phyloP scores from a whole-genome alignment of 2,329 filamentous ascomycete genomes.

The Fusarium sp. region DNA sequence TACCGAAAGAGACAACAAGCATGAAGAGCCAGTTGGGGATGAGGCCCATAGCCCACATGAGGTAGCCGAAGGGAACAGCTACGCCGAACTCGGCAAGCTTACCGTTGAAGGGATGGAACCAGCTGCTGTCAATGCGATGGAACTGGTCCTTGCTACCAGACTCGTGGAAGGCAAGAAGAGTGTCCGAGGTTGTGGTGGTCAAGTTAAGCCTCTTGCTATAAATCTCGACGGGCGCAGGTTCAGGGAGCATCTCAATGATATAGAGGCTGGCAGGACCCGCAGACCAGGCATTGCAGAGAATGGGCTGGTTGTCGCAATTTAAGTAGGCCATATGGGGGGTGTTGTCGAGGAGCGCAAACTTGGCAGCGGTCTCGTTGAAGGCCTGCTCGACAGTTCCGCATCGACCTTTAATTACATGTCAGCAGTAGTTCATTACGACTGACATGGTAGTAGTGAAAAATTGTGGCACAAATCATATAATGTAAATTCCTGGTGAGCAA shows the following conservation, averaged over 20 bases:
- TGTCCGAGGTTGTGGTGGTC: constrained; percentile 71
- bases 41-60: constrained; percentile 72
- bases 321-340: constrained; percentile 74
- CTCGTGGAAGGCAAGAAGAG: constrained; percentile 68
- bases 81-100: constrained; percentile 69
- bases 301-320: constrained; percentile 78
- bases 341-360: constrained; percentile 69
- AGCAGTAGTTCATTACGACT: constrained; percentile 17
- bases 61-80: constrained; percentile 71
- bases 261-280: constrained; percentile 71
- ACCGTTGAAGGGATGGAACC: constrained; percentile 84
- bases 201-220: constrained; percentile 74
- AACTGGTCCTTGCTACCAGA: constrained; percentile 60
- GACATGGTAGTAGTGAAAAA: neutral
- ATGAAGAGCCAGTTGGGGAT: constrained; percentile 82
- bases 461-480: neutral
- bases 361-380: constrained; percentile 71
- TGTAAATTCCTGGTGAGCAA: neutral
- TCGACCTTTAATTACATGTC: constrained; percentile 58
- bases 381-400: constrained; percentile 72
- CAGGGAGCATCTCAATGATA: constrained; percentile 73
- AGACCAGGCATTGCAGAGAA: constrained; percentile 80
- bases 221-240: constrained; percentile 70
- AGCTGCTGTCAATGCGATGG: constrained; percentile 54
- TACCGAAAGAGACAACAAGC: constrained; percentile 77